Evolutionary conservation across 192 early-diverging fungal species (phyloP).

Genomic region (Backusella liffmaniae): DNA sequence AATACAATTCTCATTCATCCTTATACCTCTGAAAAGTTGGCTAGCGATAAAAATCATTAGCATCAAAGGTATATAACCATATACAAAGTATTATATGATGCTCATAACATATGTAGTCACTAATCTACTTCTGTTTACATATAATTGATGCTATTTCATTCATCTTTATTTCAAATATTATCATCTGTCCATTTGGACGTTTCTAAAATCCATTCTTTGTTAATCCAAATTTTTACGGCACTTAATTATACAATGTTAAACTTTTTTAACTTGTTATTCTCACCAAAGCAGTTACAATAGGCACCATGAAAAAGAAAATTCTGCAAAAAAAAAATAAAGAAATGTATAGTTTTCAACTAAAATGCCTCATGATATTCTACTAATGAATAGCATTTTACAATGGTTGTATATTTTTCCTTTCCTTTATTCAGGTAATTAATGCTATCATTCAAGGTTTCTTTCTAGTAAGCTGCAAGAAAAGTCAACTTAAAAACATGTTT

Average conservation of each 20-base stretch:
- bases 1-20: neutral
- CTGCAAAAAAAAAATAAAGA: neutral
- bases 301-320: neutral
- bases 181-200: neutral
- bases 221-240: neutral
- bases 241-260: neutral
- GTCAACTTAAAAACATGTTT: neutral
- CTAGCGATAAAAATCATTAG: too few relatives aligned
- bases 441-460: neutral
- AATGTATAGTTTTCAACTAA: neutral
- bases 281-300: neutral
- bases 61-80: too few relatives aligned
- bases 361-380: neutral
- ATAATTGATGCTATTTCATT: neutral
- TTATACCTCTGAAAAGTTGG: too few relatives aligned
- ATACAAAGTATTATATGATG: too few relatives aligned
- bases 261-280: neutral
- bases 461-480: neutral
- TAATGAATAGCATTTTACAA: neutral
- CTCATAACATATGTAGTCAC: too few relatives aligned
- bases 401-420: neutral
- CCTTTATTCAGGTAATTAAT: neutral
- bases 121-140: neutral
- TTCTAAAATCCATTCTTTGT: slow-evolving; percentile 7
- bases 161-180: neutral